Conservation (phyloP, 2,329 filamentous ascomycete genomes). For the Penicillium sp. region DNA sequence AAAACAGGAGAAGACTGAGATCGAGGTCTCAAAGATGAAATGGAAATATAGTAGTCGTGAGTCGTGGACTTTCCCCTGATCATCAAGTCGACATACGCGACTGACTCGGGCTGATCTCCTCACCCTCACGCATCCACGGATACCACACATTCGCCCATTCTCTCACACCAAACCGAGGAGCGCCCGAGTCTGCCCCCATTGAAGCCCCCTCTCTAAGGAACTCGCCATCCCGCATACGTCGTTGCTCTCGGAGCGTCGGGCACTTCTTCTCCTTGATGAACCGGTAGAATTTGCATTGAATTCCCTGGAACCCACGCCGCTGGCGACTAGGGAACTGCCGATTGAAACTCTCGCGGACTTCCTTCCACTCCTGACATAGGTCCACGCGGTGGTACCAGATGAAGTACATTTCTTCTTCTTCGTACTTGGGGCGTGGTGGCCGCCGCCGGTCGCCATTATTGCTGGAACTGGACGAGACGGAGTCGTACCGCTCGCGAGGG, state of each 20-base stretch:
- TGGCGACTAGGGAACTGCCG: slow-evolving; percentile 48
- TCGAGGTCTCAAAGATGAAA: not conserved
- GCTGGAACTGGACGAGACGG: slow-evolving; percentile 47
- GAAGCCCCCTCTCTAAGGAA: slow-evolving; percentile 41
- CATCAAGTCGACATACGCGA: slow-evolving; percentile 21
- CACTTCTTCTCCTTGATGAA: slow-evolving; percentile 51
- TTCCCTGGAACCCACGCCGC: slow-evolving; percentile 48
- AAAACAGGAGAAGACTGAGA: not conserved
- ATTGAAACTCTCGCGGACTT: slow-evolving; percentile 50
- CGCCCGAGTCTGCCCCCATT: slow-evolving; percentile 27
- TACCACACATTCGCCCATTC: slow-evolving; percentile 47
- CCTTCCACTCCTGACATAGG: slow-evolving; percentile 51
- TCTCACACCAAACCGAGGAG: slow-evolving; percentile 46
- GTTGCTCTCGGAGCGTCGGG: slow-evolving; percentile 50
- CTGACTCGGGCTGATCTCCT: slow-evolving; percentile 24
- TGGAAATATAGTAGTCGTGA: not conserved
- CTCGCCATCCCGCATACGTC: slow-evolving; percentile 45
- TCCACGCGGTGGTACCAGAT: slow-evolving; percentile 56
- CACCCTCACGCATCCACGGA: slow-evolving; percentile 48
- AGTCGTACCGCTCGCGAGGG: slow-evolving; percentile 45
- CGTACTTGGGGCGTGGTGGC: slow-evolving; percentile 51
- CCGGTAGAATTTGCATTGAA: slow-evolving; percentile 57
- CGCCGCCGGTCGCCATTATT: slow-evolving; percentile 43
- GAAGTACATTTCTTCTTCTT: slow-evolving; percentile 53
- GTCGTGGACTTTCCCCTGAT: not conserved